Evolutionary conservation across 2,329 filamentous ascomycete genomes (phyloP).

Genomic region (Phoma sp.): DNA sequence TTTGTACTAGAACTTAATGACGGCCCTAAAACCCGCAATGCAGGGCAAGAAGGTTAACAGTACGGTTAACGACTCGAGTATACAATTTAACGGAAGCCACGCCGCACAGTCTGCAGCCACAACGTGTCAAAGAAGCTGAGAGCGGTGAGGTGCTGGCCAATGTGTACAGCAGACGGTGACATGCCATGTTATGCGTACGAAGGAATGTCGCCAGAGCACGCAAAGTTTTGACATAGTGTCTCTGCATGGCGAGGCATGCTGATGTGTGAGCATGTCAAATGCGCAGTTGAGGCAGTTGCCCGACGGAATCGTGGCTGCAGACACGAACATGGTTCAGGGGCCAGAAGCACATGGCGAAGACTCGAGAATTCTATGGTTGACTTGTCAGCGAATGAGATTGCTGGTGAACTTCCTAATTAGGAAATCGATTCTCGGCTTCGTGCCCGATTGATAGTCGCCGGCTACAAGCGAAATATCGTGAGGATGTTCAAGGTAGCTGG

Average conservation of each 20-base stretch:
- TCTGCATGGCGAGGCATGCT: constrained; percentile 26
- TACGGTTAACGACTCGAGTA: not conserved
- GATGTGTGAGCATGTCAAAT: constrained; percentile 11
- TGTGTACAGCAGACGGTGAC: constrained; percentile 21
- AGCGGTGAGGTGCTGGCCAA: constrained; percentile 16
- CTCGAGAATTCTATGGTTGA: constrained; percentile 5
- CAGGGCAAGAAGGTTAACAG: constrained; percentile 14
- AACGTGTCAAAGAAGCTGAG: not conserved
- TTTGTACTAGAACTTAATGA: not conserved
- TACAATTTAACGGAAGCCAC: constrained; percentile 3
- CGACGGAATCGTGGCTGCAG: constrained; percentile 9
- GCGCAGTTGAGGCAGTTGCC: not conserved
- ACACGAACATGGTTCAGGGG: constrained; percentile 7
- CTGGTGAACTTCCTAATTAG: constrained; percentile 27
- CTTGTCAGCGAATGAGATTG: constrained; percentile 27
- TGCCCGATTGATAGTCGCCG: constrained; percentile 10
- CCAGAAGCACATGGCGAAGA: constrained; percentile 8
- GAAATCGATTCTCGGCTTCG: constrained; percentile 6
- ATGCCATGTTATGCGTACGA: constrained; percentile 20
- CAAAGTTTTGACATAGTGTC: constrained; percentile 24
- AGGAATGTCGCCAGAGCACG: constrained; percentile 25
- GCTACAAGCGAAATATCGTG: constrained; percentile 38
- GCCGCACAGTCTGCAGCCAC: not conserved
- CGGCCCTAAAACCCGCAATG: constrained; percentile 18
- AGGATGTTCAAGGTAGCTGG: constrained; percentile 11